phyloP scores from a whole-genome alignment of 257 asterid species.

The Echium plantagineum region DNA sequence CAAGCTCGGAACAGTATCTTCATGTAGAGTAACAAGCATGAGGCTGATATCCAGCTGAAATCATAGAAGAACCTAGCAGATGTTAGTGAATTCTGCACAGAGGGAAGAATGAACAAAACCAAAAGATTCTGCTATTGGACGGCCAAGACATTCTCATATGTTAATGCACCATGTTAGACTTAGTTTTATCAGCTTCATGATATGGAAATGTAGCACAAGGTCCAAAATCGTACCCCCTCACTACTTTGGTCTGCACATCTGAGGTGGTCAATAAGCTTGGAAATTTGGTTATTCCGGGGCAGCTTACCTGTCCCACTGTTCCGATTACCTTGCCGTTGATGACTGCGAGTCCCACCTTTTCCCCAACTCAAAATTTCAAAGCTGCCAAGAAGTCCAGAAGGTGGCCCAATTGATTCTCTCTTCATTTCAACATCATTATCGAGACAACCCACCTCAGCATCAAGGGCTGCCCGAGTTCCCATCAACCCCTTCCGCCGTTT shows the following conservation, averaged over 20 bases:
- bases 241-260: constrained; percentile 43
- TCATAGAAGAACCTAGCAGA: constrained; percentile 9
- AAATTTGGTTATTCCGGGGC: constrained; percentile 44
- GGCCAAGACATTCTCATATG: not conserved
- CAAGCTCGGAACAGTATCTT: constrained; percentile 62
- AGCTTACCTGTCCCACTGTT: constrained; percentile 35
- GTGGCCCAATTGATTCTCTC: constrained; percentile 42
- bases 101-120: not conserved
- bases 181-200: not conserved
- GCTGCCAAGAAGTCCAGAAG: constrained; percentile 47
- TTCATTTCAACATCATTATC: constrained; percentile 62
- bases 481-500: constrained; percentile 56
- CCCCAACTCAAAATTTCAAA: constrained; percentile 86
- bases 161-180: not conserved
- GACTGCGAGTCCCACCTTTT: constrained; percentile 79
- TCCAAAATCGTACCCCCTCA: constrained; percentile 28
- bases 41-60: constrained; percentile 58
- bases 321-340: constrained; percentile 48
- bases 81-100: not conserved
- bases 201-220: not conserved
- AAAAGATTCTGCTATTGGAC: not conserved
- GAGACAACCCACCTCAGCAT: constrained; percentile 42
- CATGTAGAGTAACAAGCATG: constrained; percentile 48
- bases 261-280: constrained; percentile 65
- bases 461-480: constrained; percentile 51